A percentile compares a stretch with the other conserved stretches of the same genome.
phyloP scores from a whole-genome alignment of 257 asterid genomes.

The Fraxinus quadrangulata region DNA sequence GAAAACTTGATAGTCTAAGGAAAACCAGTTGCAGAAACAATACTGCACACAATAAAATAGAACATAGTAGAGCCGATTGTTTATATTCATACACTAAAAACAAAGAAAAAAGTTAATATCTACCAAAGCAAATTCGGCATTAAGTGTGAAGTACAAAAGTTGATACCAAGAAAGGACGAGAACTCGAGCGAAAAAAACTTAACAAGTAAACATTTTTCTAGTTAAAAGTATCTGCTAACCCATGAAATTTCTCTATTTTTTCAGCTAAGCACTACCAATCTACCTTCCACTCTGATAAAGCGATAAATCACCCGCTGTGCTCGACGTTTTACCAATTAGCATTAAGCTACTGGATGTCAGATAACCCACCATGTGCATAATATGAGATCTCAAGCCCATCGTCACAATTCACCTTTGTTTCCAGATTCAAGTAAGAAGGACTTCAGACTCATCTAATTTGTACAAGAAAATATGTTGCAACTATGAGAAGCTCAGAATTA shows the following conservation, averaged over 20 bases:
- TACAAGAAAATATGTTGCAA: not conserved
- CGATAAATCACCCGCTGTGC: not conserved
- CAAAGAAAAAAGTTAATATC: not conserved
- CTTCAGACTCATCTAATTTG: not conserved
- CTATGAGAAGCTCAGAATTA: not conserved
- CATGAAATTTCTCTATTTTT: not conserved
- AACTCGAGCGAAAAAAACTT: too few relatives aligned
- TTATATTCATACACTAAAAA: slow-evolving; percentile 7
- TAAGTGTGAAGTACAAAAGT: not conserved
- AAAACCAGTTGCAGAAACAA: not conserved
- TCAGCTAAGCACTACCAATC: not conserved
- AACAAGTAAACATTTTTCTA: too few relatives aligned
- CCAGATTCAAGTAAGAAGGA: slow-evolving; percentile 4
- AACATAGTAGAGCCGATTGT: not conserved
- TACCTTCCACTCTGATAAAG: not conserved
- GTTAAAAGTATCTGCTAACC: too few relatives aligned
- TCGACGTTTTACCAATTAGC: not conserved
- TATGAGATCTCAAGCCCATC: slow-evolving; percentile 7
- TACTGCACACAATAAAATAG: not conserved
- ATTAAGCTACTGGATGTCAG: not conserved
- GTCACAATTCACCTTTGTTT: not conserved
- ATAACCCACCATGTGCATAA: not conserved
- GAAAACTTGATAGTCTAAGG: not conserved
- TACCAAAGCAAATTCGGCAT: slow-evolving; percentile 5
- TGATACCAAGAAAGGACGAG: too few relatives aligned